phyloP scores from a whole-genome alignment of 2,329 filamentous ascomycete genomes.

The Tolypocladium ovalisporum region DNA sequence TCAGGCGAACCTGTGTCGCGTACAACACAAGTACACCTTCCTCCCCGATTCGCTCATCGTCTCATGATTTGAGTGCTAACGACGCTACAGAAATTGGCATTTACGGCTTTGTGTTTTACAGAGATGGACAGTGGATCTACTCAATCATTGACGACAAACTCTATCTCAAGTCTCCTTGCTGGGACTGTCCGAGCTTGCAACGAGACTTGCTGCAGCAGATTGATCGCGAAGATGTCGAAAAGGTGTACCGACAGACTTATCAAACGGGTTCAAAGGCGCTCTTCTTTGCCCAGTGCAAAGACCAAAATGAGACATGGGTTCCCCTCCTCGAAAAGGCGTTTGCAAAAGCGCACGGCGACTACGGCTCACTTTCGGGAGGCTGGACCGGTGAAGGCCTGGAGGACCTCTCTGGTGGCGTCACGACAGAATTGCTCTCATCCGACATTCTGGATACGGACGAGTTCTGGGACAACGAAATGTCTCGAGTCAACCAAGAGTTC shows the following conservation, averaged over 20 bases:
- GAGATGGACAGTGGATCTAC: constrained; percentile 86
- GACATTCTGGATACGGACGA: constrained; percentile 69
- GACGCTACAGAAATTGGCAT: constrained; percentile 50
- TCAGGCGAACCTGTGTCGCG: constrained; percentile 65
- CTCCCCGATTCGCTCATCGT: too few relatives aligned
- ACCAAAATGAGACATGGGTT: constrained; percentile 74
- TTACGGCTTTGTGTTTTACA: constrained; percentile 81
- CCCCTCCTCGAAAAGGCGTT: constrained; percentile 74
- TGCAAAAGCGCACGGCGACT: constrained; percentile 75
- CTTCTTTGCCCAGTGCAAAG: constrained; percentile 66
- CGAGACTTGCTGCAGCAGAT: constrained; percentile 65
- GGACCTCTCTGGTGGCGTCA: constrained; percentile 58
- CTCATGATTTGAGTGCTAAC: too few relatives aligned
- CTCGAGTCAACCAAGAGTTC: constrained; percentile 72
- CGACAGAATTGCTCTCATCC: constrained; percentile 54
- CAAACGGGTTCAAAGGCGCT: constrained; percentile 68
- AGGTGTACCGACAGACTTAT: constrained; percentile 58
- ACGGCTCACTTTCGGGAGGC: constrained; percentile 57
- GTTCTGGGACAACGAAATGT: constrained; percentile 75
- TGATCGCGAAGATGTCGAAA: constrained; percentile 61
- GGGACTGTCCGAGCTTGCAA: constrained; percentile 68
- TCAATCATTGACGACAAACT: constrained; percentile 88
- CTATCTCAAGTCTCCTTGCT: constrained; percentile 71
- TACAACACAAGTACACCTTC: constrained; percentile 46
- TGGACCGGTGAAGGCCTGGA: constrained; percentile 53